A percentile compares a stretch with the other conserved stretches of the same genome.
These are phyloP conservation scores for Phlebopus sp. DNA, from an alignment of 1,284 basidiomycete species.

Conservation along the genomic window DNA sequence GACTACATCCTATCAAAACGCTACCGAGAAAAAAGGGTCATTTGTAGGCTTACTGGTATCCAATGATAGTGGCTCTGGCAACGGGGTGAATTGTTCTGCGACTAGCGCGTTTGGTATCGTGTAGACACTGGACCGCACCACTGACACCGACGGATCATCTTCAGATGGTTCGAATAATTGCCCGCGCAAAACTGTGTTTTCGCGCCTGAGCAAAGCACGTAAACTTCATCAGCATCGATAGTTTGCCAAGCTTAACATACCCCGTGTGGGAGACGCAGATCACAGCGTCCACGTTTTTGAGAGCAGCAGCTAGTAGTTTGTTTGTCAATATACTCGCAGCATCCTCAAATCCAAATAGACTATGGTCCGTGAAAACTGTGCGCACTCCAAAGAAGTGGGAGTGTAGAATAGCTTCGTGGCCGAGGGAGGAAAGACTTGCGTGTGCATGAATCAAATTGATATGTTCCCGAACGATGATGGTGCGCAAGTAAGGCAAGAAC, in stretches of 20 bases:
- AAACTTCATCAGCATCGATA: background rate
- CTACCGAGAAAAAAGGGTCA: background rate
- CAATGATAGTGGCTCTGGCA: conserved; percentile 40
- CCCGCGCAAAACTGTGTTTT: conserved; percentile 92
- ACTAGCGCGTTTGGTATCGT: conserved; percentile 97
- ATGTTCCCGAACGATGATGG: conserved; percentile 84
- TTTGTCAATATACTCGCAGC: conserved; percentile 96
- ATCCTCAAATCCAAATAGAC: conserved; percentile 93
- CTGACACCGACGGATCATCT: conserved; percentile 40
- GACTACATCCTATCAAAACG: conserved; percentile 46
- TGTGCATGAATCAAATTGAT: conserved; percentile 92
- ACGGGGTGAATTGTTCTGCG: conserved; percentile 81
- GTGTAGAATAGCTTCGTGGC: conserved; percentile 91
- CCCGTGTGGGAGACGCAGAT: conserved; percentile 98
- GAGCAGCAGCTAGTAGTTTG: conserved; percentile 84
- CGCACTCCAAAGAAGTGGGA: conserved; percentile 80
- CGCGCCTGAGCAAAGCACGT: conserved; percentile 48
- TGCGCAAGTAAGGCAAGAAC: conserved; percentile 87
- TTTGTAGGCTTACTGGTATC: conserved; percentile 55
- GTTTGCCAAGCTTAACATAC: conserved; percentile 41
- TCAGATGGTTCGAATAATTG: conserved; percentile 57
- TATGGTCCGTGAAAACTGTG: conserved; percentile 96
- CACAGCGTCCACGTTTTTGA: conserved; percentile 90
- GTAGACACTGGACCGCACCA: conserved; percentile 67
- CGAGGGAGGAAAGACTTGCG: conserved; percentile 85